Conservation (phyloP, 306 rosid genomes). For the Ormosia emarginata region DNA sequence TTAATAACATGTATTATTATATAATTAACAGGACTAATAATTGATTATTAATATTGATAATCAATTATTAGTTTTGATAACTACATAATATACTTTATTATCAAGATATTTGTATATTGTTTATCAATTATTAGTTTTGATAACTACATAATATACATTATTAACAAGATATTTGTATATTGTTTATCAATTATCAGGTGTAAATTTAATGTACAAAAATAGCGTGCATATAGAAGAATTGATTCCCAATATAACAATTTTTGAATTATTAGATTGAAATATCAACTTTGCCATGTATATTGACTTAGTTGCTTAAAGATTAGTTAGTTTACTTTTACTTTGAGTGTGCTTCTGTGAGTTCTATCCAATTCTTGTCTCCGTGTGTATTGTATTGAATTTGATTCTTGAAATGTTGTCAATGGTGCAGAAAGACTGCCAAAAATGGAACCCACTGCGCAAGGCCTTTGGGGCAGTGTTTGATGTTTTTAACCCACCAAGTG, state of each 20-base stretch:
- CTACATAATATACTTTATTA: too few relatives aligned
- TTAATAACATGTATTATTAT: too few relatives aligned
- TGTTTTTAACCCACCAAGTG: slow-evolving; percentile 50
- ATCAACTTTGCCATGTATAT: not conserved
- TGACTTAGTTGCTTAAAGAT: not conserved
- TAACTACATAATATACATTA: too few relatives aligned
- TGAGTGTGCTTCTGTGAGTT: not conserved
- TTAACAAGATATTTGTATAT: too few relatives aligned
- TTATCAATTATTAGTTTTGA: too few relatives aligned
- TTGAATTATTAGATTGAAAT: not conserved
- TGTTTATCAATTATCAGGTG: too few relatives aligned
- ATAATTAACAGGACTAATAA: too few relatives aligned
- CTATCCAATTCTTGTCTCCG: not conserved
- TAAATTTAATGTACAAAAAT: too few relatives aligned
- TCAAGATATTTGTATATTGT: too few relatives aligned
- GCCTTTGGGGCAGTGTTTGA: slow-evolving; percentile 76
- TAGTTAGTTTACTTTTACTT: not conserved
- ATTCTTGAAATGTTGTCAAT: not conserved
- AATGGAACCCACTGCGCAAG: slow-evolving; percentile 57
- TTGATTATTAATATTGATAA: too few relatives aligned
- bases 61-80: too few relatives aligned
- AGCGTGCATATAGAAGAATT: too few relatives aligned
- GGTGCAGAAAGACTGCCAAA: slow-evolving; percentile 40
- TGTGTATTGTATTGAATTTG: not conserved
- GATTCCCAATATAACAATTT: not conserved